Conservation (phyloP, 768 basidiomycete genomes). For the Russula griseocarnosa region DNA sequence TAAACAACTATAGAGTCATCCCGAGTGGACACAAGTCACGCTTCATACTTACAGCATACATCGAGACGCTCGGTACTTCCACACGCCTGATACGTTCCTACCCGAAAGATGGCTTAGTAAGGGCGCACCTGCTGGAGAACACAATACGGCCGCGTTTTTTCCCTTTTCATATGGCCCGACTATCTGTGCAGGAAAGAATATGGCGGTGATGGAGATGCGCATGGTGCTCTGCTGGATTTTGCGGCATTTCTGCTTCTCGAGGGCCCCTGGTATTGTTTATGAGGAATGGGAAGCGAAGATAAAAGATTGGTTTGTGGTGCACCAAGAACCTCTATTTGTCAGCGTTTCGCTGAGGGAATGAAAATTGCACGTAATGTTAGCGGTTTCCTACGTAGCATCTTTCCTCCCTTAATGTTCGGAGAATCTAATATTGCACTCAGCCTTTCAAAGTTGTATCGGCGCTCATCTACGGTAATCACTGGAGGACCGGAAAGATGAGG, state of each 20-base stretch:
- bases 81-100: conserved; percentile 17
- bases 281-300: neutral
- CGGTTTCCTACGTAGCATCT: too few species aligned
- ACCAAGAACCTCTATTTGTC: conserved; percentile 11
- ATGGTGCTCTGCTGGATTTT: conserved; percentile 40
- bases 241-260: conserved; percentile 35
- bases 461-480: too few species aligned
- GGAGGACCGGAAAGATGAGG: too few species aligned
- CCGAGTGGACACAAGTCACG: conserved; percentile 19
- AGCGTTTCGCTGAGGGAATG: conserved; percentile 6
- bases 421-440: too few species aligned
- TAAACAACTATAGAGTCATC: conserved; percentile 3
- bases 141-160: conserved; percentile 38
- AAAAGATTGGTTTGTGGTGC: neutral
- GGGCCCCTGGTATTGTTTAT: neutral
- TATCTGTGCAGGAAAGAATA: conserved; percentile 42
- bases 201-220: conserved; percentile 42
- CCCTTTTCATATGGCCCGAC: conserved; percentile 44
- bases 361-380: neutral
- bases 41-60: conserved; percentile 26
- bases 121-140: conserved; percentile 21
- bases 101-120: conserved; percentile 21
- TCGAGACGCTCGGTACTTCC: conserved; percentile 21
- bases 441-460: too few species aligned
- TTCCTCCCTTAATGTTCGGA: too few species aligned